Base-by-base conservation (phyloP, 768 basidiomycete genomes). In the Auricularia cornea region DNA sequence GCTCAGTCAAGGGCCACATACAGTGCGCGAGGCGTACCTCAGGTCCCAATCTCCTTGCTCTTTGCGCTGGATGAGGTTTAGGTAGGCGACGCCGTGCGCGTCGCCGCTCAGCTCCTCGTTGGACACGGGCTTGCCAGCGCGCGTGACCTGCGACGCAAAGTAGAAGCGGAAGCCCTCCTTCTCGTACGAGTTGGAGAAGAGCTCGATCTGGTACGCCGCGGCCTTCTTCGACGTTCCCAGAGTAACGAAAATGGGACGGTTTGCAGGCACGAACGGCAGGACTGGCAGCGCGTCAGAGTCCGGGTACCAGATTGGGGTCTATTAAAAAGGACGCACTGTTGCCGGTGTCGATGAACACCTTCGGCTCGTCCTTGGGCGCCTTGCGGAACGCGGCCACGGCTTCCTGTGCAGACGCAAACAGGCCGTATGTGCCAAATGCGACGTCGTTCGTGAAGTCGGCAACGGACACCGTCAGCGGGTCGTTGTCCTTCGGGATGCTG, bases 11-110 rank as follows among this genome's bases (percentile, higher is more conserved):
- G 6, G 44, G 10, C 44, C 44, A 20, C 44, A 18, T 20, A 18
- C 16, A 20, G 20, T 20, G 23, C 44, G 44, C 44, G 6, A 48
- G 6, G 20, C 44, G 44, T 23, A 62, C 28, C 61, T 48, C 10
- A 62, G 41, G 31, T 62, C 61, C 61, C 61, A 62, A 14, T 48
- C 61, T 1, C 61, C 61, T 26, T 40, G 41, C 51, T 62, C 61
- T 28, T 44, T 52, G 30, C 61, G 40, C 16, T 62, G 38, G 61
- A 62, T 62, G 28, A 62, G 61, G 29, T 62, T 52, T 44, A 16
- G 41, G 38, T 62, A 62, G 2, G 48, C 61, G 51, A 35, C 51
- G 16, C 30, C 61, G 51, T 62, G 61, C 51, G 61, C 61, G 23
- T 62, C 61, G 61, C 41, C 41, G 41, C 12, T 14, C 4, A 62